Evolutionary conservation across 2,329 filamentous ascomycete species (phyloP), one percentile per base, ranked within the genome.

Genomic region (Monosporascus sp.): DNA sequence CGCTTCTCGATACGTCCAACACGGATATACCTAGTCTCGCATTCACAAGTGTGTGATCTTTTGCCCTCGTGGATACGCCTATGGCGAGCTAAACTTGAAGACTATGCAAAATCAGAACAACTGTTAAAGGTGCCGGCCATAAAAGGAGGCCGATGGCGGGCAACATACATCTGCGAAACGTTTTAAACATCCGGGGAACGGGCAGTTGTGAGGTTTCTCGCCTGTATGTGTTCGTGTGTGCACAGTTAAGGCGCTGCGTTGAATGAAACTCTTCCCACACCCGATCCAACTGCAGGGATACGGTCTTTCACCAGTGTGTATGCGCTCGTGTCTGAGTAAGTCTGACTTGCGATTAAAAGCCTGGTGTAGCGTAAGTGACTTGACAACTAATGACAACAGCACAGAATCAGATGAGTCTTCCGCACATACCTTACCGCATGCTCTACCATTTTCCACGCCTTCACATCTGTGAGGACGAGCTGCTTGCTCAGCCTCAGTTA

Each of bases 311-410:
- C 87, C 87, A 51, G 85, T 88, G 69, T 88, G 85, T 64, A 88
- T 88, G 57, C 85, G 79, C 64, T 86, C 86, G 64, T 88, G 85
- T 65, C 85, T 78, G 64, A 87, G 83, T 55, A 88, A 72, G 62
- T 88, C 85, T 18, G 85, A 88, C 69, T 88, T 88, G 63, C 85
- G 78, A 70, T 87, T 87, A 74, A 88, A 88, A 71, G 82, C 85
- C 85, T 88, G 60, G n/a, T 25, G 43, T 52, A 20, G 36, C 51
- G 50, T 58, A 20, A 62, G 52, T 44, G 49, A 50, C 51, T 63
- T 41, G 44, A 36, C 36, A n/a, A 46, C 9, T 35, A 35, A 35
- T 14, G 31, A 35, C 11, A 35, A 35, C 31, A 35, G 31, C 11
- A 1, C 31, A 14, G 14, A 35, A 14, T 35, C 11, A 35, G 9